These are phyloP conservation scores for Paraphaeosphaeria sporulosa DNA, from an alignment of 2,329 filamentous ascomycete genomes.

Conservation along the genomic window DNA sequence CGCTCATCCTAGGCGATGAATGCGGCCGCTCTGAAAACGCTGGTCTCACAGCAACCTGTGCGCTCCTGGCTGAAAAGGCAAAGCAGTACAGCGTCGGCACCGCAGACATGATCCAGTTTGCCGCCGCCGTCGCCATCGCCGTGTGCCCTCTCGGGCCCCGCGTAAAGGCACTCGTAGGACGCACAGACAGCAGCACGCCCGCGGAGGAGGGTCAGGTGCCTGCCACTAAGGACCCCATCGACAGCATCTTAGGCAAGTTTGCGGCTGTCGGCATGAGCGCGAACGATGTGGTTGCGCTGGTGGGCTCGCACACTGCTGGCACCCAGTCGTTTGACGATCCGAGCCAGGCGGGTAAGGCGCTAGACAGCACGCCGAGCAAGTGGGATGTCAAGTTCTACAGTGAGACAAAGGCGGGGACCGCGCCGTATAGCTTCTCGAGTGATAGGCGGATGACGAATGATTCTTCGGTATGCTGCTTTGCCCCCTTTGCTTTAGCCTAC, in stretches of 20 bases:
- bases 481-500: too few species aligned
- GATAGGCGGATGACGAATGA: constrained; percentile 32
- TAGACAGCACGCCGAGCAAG: constrained; percentile 38
- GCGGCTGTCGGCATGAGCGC: constrained; percentile 36
- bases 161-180: constrained; percentile 30
- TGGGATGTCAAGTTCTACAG: constrained; percentile 42
- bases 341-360: constrained; percentile 27
- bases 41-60: constrained; percentile 54
- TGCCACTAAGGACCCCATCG: constrained; percentile 23
- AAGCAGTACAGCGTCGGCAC: constrained; percentile 45
- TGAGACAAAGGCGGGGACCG: constrained; percentile 35
- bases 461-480: constrained; percentile 18
- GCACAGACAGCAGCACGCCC: constrained; percentile 27
- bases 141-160: constrained; percentile 33
- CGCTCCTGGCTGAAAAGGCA: constrained; percentile 47
- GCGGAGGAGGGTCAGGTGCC: constrained; percentile 26
- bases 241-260: constrained; percentile 32
- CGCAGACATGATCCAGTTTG: constrained; percentile 41
- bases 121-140: constrained; percentile 30
- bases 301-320: constrained; percentile 42
- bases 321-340: constrained; percentile 37
- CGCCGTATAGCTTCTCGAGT: constrained; percentile 34
- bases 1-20: constrained; percentile 33
- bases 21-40: constrained; percentile 48
- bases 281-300: constrained; percentile 42